Percentiles rank a stretch among this genome's conserved stretches.
Evolutionary conservation across 768 basidiomycete genomes (phyloP).

Genomic region (Fistulinella prunicolor): DNA sequence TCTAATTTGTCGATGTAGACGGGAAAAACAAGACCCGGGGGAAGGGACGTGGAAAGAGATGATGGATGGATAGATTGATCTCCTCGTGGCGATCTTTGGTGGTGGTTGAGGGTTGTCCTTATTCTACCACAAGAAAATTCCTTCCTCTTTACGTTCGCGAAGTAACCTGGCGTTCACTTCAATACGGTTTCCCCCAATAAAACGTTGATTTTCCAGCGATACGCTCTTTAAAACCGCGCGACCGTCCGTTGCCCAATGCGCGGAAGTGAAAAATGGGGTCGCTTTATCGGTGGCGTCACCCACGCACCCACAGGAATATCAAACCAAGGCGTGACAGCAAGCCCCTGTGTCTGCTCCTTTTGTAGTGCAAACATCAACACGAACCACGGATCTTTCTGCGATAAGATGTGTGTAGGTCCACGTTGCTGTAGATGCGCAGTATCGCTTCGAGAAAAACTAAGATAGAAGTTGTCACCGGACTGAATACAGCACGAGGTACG

Average conservation of each 20-base stretch:
- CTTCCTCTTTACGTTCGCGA: background rate
- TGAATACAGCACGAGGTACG: constrained; percentile 7
- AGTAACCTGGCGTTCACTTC: constrained; percentile 21
- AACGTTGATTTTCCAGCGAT: constrained; percentile 8
- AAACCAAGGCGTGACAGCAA: no score
- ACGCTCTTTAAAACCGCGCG: background rate
- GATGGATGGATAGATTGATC: background rate
- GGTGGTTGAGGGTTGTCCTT: background rate
- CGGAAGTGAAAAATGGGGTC: constrained; percentile 8
- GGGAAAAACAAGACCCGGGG: background rate
- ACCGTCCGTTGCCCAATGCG: constrained; percentile 8
- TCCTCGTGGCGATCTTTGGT: constrained; percentile 1
- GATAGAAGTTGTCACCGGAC: no score
- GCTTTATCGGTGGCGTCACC: background rate
- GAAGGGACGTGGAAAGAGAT: background rate
- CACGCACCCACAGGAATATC: background rate
- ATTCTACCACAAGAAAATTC: background rate
- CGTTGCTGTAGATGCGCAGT: constrained; percentile 19
- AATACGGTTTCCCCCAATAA: constrained; percentile 1
- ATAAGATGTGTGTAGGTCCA: constrained; percentile 21
- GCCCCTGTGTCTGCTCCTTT: background rate
- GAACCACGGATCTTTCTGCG: constrained; percentile 12
- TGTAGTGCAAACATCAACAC: background rate
- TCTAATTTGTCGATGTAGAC: constrained; percentile 14
- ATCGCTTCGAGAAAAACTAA: background rate